Evolutionary conservation across 768 basidiomycete species (phyloP).

Genomic region (Sporobolomyces roseus): DNA sequence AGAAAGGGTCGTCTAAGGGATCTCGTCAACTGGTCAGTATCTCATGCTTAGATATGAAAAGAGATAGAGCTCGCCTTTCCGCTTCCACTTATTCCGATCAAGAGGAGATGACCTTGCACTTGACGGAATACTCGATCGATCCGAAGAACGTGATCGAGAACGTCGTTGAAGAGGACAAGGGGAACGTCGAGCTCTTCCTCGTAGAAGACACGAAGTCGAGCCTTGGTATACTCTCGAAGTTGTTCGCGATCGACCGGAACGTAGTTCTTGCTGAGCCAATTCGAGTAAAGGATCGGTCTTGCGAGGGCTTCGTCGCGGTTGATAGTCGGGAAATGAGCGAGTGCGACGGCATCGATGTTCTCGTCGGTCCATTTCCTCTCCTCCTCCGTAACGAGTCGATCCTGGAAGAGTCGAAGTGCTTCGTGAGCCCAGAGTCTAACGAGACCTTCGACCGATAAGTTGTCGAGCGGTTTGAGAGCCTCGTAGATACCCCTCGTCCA

Average conservation of each 20-base stretch:
- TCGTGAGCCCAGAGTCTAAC: constrained; percentile 98
- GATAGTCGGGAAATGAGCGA: constrained; percentile 90
- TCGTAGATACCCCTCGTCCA: constrained; percentile 98
- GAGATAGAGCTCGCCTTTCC: constrained; percentile 69
- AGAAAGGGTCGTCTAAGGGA: constrained; percentile 79
- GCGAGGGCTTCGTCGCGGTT: constrained; percentile 76
- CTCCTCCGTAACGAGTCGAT: constrained; percentile 86
- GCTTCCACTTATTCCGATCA: constrained; percentile 96
- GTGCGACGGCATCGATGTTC: constrained; percentile 73
- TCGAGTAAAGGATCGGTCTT: constrained; percentile 93
- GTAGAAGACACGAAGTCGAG: constrained; percentile 93
- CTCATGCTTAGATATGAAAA: neutral
- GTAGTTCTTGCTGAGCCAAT: constrained; percentile 98
- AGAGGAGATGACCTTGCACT: constrained; percentile 88
- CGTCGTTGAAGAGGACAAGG: constrained; percentile 96
- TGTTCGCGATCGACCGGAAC: constrained; percentile 89
- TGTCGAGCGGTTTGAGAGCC: constrained; percentile 87
- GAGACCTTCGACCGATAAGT: constrained; percentile 87
- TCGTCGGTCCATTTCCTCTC: constrained; percentile 95
- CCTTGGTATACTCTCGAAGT: constrained; percentile 93
- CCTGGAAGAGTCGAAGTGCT: constrained; percentile 92
- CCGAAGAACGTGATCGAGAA: constrained; percentile 92
- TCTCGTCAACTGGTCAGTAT: neutral
- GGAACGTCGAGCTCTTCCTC: constrained; percentile 98
- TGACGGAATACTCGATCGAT: constrained; percentile 99